phyloP scores from a whole-genome alignment of 2,329 filamentous ascomycete genomes.

The Lachnellula subtilissima region DNA sequence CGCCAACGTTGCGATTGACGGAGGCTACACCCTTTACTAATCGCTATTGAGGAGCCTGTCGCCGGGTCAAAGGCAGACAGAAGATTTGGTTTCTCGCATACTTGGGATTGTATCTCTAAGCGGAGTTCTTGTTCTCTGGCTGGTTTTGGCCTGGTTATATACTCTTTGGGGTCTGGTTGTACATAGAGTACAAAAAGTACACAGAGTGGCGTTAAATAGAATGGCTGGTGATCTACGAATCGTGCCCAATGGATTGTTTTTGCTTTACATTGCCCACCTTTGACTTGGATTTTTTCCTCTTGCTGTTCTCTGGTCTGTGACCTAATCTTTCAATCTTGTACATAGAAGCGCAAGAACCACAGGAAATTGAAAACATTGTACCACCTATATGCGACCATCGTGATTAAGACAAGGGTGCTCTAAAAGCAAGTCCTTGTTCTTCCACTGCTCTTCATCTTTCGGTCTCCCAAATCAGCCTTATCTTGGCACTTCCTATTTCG shows the following conservation, averaged over 20 bases:
- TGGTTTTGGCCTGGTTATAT: not conserved
- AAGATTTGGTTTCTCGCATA: not conserved
- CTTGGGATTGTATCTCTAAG: conserved; percentile 1
- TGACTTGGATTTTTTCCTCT: no score
- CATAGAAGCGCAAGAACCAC: no score
- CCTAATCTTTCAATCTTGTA: not conserved
- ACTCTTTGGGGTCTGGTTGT: not conserved
- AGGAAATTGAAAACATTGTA: no score
- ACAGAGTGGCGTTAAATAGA: not conserved
- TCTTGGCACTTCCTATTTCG: no score
- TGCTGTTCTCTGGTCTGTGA: no score
- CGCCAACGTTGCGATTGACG: conserved; percentile 47
- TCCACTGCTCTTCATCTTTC: no score
- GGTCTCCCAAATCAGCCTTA: no score
- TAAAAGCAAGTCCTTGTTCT: no score
- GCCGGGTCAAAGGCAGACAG: not conserved
- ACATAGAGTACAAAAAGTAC: not conserved
- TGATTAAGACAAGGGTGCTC: not conserved
- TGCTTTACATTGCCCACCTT: not conserved
- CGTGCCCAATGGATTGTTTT: not conserved
- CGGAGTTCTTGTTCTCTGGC: not conserved
- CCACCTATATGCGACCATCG: not conserved
- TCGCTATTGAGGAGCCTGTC: conserved; percentile 18
- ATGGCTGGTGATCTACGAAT: not conserved
- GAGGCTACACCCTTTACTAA: conserved; percentile 31